These are phyloP conservation scores for Paraglomus brasilianum DNA, from an alignment of 192 early-diverging fungal species.

Conservation along the genomic window DNA sequence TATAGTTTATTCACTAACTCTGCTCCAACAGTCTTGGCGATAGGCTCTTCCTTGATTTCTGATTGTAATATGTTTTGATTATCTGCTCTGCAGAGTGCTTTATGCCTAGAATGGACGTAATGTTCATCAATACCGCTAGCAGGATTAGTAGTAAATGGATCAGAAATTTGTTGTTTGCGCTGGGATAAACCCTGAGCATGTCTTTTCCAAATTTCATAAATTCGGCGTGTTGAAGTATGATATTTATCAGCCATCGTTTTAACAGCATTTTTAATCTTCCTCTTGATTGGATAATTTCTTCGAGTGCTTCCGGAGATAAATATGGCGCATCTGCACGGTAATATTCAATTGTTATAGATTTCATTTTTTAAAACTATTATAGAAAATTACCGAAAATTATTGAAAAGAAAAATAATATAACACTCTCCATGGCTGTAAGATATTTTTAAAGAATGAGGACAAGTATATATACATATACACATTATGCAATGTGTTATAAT, in stretches of 20 bases:
- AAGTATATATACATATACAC: no score
- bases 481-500: no score
- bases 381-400: conserved; percentile 1
- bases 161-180: not conserved
- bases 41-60: no score
- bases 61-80: no score
- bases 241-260: conserved; percentile 24
- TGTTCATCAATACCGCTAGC: no score
- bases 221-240: conserved; percentile 27
- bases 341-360: conserved; percentile 14
- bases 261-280: conserved; percentile 19
- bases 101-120: no score
- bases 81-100: no score
- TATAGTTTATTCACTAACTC: no score
- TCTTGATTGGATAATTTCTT: conserved; percentile 20
- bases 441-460: not conserved
- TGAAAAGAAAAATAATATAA: not conserved
- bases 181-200: not conserved
- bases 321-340: conserved; percentile 19
- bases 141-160: no score
- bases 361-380: conserved; percentile 11
- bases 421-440: no score
- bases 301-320: conserved; percentile 24
- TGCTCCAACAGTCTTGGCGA: no score
- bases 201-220: conserved; percentile 16